Evolutionary conservation across 2,329 filamentous ascomycete species (phyloP).

Genomic region (Curvularia hawaiiensis): DNA sequence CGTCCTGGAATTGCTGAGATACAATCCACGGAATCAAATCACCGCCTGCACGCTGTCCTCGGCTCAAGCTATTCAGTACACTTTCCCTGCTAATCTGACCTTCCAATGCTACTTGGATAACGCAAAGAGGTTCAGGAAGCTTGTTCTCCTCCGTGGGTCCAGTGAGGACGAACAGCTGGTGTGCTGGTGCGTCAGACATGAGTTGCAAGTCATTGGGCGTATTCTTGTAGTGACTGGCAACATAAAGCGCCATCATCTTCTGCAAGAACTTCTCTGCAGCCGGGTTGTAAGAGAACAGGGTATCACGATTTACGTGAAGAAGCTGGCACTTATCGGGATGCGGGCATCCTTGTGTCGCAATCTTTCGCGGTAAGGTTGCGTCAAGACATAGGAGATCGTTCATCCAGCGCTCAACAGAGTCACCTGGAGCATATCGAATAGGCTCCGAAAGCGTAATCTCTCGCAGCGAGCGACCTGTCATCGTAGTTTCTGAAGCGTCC

Average conservation of each 20-base stretch:
- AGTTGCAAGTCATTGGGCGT: slow-evolving; percentile 97
- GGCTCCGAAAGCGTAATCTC: slow-evolving; percentile 94
- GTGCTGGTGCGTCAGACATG: slow-evolving; percentile 96
- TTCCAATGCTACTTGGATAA: slow-evolving; percentile 92
- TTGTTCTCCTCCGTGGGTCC: slow-evolving; percentile 79
- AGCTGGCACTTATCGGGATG: slow-evolving; percentile 92
- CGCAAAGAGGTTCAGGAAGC: slow-evolving; percentile 90
- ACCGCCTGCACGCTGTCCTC: slow-evolving; percentile 86
- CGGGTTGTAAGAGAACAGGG: slow-evolving; percentile 95
- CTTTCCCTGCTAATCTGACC: slow-evolving; percentile 93
- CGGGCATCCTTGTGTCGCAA: slow-evolving; percentile 77
- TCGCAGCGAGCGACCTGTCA: slow-evolving; percentile 75
- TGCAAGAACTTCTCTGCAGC: slow-evolving; percentile 97
- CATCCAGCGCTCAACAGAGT: slow-evolving; percentile 93
- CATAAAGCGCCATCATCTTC: slow-evolving; percentile 97
- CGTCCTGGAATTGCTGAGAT: slow-evolving; percentile 97
- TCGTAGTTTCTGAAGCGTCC: slow-evolving; percentile 40
- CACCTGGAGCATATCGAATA: slow-evolving; percentile 90
- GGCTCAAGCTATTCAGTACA: slow-evolving; percentile 84
- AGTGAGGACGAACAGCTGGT: slow-evolving; percentile 93
- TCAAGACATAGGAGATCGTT: slow-evolving; percentile 94
- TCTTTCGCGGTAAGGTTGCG: slow-evolving; percentile 80
- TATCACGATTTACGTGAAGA: slow-evolving; percentile 93
- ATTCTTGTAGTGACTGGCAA: slow-evolving; percentile 98
- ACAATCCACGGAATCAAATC: slow-evolving; percentile 98